Conservation (phyloP, 768 basidiomycete species). For the Hydnum rufescens region DNA sequence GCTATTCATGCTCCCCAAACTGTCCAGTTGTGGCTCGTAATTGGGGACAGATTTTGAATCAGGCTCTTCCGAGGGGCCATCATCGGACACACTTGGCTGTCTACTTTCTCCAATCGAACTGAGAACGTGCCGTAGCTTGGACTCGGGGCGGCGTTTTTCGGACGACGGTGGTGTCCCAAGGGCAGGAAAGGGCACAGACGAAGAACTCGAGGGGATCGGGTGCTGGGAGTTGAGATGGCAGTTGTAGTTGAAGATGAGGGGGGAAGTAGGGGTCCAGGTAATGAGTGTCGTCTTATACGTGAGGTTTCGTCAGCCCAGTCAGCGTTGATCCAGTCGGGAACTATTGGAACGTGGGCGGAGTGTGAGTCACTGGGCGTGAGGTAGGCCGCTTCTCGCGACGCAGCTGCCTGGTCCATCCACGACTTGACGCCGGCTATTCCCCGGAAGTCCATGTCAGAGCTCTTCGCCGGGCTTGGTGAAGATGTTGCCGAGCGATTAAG, state of each 20-base stretch:
- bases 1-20: not conserved
- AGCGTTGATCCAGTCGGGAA: not conserved
- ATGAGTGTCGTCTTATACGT: not conserved
- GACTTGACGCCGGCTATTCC: not conserved
- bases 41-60: not conserved
- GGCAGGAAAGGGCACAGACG: too few species aligned
- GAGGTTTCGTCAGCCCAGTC: slow-evolving; percentile 1
- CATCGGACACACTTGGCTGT: not conserved
- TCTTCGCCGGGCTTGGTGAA: not conserved
- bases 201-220: too few species aligned
- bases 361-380: not conserved
- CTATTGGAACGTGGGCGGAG: not conserved
- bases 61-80: not conserved
- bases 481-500: slow-evolving; percentile 46
- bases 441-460: not conserved
- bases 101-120: slow-evolving; percentile 3
- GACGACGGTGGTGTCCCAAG: not conserved
- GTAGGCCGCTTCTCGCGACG: not conserved
- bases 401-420: not conserved
- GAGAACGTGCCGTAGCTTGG: slow-evolving; percentile 9
- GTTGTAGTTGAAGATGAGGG: not conserved
- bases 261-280: slow-evolving; percentile 2
- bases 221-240: not conserved
- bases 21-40: not conserved
- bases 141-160: slow-evolving; percentile 1